phyloP scores from a whole-genome alignment of 352 stramenopile genomes.

The Elongisporangium senticosum region DNA sequence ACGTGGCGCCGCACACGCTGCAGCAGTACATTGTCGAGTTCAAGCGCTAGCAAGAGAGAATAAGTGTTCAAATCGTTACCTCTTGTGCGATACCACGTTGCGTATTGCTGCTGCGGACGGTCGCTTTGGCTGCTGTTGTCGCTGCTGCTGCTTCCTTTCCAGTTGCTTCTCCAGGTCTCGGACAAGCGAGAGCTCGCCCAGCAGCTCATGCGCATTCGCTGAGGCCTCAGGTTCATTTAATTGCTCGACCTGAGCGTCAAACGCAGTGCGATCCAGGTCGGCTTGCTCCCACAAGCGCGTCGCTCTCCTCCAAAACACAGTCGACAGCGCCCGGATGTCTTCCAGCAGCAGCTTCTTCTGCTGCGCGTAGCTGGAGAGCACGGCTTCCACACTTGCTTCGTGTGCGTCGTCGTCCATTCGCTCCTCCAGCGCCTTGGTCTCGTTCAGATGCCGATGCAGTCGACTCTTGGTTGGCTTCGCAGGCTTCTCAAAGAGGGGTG shows the following conservation, averaged over 20 bases:
- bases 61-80: not conserved
- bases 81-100: not conserved
- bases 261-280: not conserved
- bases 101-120: slow-evolving; percentile 3
- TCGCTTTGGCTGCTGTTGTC: slow-evolving; percentile 2
- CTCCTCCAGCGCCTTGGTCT: no score
- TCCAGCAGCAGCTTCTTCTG: slow-evolving; percentile 25
- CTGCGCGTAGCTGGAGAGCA: slow-evolving; percentile 25
- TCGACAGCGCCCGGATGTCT: slow-evolving; percentile 22
- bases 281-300: slow-evolving; percentile 22
- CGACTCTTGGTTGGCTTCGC: no score
- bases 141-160: not conserved
- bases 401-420: not conserved
- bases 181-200: slow-evolving; percentile 9
- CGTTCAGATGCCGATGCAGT: no score
- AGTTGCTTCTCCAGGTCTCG: slow-evolving; percentile 8
- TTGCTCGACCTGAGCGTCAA: slow-evolving; percentile 6
- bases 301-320: slow-evolving; percentile 25
- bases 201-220: slow-evolving; percentile 4
- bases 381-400: slow-evolving; percentile 11
- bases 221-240: not conserved
- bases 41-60: slow-evolving; percentile 7
- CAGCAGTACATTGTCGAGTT: slow-evolving; percentile 44
- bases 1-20: slow-evolving; percentile 12
- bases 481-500: no score